phyloP scores from a whole-genome alignment of 75 land plant genomes.

The Picea glauca region DNA sequence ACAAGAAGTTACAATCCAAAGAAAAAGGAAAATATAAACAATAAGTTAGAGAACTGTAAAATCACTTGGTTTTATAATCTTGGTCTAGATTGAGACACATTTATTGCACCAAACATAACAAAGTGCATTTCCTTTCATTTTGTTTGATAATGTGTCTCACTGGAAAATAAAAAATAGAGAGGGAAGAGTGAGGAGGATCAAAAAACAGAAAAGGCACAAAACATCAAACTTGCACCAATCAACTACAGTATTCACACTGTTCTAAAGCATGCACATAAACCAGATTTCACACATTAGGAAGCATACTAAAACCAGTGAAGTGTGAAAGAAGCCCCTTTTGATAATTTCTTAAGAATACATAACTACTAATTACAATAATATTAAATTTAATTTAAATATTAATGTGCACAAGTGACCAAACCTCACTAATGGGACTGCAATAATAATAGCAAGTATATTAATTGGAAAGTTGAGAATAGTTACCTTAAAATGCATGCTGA shows the following conservation, averaged over 20 bases:
- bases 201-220: background rate
- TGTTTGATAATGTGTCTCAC: background rate
- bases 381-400: no score
- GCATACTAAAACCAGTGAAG: background rate
- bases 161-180: background rate
- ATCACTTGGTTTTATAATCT: background rate
- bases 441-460: no score
- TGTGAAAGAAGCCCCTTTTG: background rate
- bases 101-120: background rate
- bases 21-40: background rate
- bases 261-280: no score
- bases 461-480: background rate
- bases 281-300: background rate
- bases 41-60: background rate
- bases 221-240: no score
- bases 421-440: no score
- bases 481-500: slow-evolving; percentile 90
- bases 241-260: no score
- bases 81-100: background rate
- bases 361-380: no score
- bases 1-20: background rate
- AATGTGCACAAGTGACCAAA: no score
- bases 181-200: background rate
- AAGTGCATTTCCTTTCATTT: background rate
- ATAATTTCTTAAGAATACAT: no score